These are phyloP conservation scores for Pyricularia pennisetigena DNA, from an alignment of 2,329 filamentous ascomycete species.

Conservation along the genomic window DNA sequence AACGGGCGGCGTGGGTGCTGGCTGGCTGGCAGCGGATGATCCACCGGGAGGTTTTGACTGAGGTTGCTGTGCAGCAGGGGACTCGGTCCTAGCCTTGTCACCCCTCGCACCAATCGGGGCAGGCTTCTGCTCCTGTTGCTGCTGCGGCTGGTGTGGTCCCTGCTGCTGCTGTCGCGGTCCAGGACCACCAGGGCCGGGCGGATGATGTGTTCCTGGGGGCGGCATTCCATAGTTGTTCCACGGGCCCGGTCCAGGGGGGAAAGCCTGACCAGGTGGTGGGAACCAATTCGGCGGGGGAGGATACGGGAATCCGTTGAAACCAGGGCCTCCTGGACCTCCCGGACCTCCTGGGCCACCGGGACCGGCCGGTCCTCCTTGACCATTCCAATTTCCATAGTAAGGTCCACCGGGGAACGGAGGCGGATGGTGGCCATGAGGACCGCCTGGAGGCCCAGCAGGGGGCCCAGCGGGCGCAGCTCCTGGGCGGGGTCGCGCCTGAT, in stretches of 20 bases:
- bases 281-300: constrained; percentile 72
- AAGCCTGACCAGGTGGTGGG: constrained; percentile 5
- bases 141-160: constrained; percentile 16
- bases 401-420: constrained; percentile 1
- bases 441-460: constrained; percentile 8
- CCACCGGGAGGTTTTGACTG: constrained; percentile 33
- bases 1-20: constrained; percentile 51
- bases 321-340: constrained; percentile 15
- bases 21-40: constrained; percentile 17
- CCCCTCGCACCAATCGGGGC: constrained; percentile 40
- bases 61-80: constrained; percentile 29
- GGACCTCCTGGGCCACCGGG: constrained; percentile 9
- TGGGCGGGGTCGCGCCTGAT: constrained; percentile 12
- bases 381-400: constrained; percentile 5
- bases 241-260: constrained; percentile 56
- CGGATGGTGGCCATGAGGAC: background rate
- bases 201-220: constrained; percentile 27
- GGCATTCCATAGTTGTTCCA: constrained; percentile 53
- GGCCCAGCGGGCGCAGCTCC: constrained; percentile 12
- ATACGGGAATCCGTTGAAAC: constrained; percentile 61
- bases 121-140: constrained; percentile 30
- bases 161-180: constrained; percentile 15
- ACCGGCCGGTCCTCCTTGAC: constrained; percentile 14
- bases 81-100: constrained; percentile 33
- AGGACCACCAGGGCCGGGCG: constrained; percentile 14